Conservation (phyloP, 1,284 basidiomycete genomes). For the Melampsora larici-populina region DNA sequence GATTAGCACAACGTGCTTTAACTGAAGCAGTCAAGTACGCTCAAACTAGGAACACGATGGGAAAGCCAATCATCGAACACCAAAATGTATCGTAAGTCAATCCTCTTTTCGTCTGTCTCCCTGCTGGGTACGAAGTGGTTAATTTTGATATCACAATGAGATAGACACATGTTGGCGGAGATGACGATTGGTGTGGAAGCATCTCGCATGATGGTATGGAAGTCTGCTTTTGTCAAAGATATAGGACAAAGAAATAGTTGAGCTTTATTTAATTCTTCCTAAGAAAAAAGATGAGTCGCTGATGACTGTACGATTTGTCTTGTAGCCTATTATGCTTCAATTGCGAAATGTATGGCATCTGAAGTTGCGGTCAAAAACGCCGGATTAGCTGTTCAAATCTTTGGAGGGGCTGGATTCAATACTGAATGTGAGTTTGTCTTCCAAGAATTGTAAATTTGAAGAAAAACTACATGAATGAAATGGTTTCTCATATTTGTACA, state of each 20-base stretch:
- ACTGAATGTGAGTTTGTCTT: conserved; percentile 31
- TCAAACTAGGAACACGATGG: conserved; percentile 61
- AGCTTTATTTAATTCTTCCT: neutral
- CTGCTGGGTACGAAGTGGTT: neutral
- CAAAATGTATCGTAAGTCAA: conserved; percentile 55
- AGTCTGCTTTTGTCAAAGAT: conserved; percentile 59
- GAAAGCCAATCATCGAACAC: conserved; percentile 60
- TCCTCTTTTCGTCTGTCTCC: conserved; percentile 53
- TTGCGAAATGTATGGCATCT: conserved; percentile 59
- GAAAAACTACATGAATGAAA: too few species aligned
- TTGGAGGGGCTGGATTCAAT: conserved; percentile 52
- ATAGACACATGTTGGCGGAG: conserved; percentile 60
- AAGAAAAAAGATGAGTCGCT: too few species aligned
- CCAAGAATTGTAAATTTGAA: too few species aligned
- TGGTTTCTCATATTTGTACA: neutral
- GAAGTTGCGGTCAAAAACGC: conserved; percentile 57
- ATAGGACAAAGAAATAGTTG: conserved; percentile 58
- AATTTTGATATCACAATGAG: neutral
- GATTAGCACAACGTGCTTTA: conserved; percentile 59
- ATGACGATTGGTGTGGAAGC: conserved; percentile 60
- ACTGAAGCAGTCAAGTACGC: conserved; percentile 61
- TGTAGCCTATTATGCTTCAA: conserved; percentile 58
- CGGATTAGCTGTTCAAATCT: conserved; percentile 58
- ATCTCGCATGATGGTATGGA: conserved; percentile 58
- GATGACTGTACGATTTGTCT: too few species aligned